Conservation (phyloP, 192 early-diverging fungal species). For the Entomortierella lignicola region DNA sequence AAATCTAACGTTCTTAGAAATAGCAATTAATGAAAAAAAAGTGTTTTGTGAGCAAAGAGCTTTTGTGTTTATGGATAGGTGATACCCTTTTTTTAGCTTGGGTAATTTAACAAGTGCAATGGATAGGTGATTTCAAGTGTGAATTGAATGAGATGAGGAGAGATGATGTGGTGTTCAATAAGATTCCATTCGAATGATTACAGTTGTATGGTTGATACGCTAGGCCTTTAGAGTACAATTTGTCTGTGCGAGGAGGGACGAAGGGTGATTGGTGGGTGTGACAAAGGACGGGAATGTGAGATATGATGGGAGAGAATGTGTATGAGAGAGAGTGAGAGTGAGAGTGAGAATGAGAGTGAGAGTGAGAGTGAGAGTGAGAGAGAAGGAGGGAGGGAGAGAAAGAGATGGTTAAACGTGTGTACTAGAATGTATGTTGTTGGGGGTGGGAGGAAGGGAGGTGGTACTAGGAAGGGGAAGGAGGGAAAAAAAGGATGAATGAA, state of each 20-base stretch:
- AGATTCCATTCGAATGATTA: too few relatives aligned
- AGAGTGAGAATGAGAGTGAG: neutral
- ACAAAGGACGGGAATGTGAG: too few relatives aligned
- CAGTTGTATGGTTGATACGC: too few relatives aligned
- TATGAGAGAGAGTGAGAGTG: neutral
- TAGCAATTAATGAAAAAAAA: neutral
- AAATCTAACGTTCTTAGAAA: too few relatives aligned
- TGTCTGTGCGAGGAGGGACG: too few relatives aligned
- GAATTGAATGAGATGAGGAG: neutral
- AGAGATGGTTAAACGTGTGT: neutral
- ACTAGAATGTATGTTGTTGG: neutral
- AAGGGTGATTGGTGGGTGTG: too few relatives aligned
- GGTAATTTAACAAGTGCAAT: neutral
- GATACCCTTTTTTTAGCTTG: neutral
- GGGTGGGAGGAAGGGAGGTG: neutral
- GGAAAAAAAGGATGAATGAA: neutral
- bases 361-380: conserved; percentile 1
- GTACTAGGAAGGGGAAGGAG: neutral
- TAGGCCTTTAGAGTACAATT: too few relatives aligned
- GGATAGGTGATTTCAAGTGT: neutral
- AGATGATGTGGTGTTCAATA: too few relatives aligned
- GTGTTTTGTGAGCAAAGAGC: neutral
- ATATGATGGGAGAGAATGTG: neutral
- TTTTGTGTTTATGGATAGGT: neutral
- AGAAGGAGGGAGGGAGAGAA: neutral